Evolutionary conservation across 169 alveolate genomes (phyloP).

Genomic region (Plasmodium sp.): DNA sequence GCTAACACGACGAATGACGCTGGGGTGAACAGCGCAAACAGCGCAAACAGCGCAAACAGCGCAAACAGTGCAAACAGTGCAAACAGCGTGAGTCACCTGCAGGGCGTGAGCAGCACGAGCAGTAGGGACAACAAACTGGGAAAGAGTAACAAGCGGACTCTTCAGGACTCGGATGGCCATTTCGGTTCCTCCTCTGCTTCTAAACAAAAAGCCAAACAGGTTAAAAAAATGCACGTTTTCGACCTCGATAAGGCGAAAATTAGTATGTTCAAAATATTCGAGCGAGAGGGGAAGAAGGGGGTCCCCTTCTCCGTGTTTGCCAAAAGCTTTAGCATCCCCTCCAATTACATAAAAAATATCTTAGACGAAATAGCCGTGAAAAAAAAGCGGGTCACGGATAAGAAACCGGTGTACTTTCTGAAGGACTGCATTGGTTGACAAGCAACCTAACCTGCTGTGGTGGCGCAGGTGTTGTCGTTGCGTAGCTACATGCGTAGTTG

Average conservation of each 20-base stretch:
- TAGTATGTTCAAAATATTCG: constrained; percentile 73
- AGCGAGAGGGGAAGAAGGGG: constrained; percentile 67
- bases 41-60: too few relatives aligned
- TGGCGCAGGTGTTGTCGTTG: background rate
- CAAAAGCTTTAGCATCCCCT: constrained; percentile 59
- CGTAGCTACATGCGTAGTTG: background rate
- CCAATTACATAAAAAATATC: constrained; percentile 58
- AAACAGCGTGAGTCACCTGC: background rate
- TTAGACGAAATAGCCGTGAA: constrained; percentile 72
- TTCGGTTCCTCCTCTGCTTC: constrained; percentile 12
- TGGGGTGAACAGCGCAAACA: background rate
- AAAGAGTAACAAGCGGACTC: constrained; percentile 22
- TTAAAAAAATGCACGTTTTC: constrained; percentile 59
- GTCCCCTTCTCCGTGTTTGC: constrained; percentile 72
- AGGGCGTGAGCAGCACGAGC: background rate
- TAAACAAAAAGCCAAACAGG: constrained; percentile 52
- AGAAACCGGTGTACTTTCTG: constrained; percentile 55
- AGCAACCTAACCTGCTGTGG: too few relatives aligned
- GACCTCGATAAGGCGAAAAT: constrained; percentile 69
- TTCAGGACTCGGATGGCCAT: constrained; percentile 18
- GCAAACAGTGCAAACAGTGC: background rate
- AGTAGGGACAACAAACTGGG: constrained; percentile 11
- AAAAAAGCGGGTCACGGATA: constrained; percentile 43
- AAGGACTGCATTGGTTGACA: constrained; percentile 40
- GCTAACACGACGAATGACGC: background rate